Conservation (phyloP, 352 stramenopile species). For the Pythium phragmiticola region DNA sequence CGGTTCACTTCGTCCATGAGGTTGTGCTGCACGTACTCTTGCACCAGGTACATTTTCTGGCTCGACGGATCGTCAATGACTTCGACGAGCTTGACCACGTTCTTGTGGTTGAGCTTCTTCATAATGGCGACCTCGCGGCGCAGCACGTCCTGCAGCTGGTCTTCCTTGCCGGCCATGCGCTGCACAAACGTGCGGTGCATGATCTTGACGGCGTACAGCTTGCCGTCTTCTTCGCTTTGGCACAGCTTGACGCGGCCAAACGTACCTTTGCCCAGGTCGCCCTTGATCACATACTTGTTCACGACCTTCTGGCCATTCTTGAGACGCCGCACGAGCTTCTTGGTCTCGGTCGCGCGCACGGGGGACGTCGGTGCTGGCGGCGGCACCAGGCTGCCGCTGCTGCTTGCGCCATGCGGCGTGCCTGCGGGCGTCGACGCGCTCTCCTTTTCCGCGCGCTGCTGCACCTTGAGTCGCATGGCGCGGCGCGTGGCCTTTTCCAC, state of each 20-base stretch:
- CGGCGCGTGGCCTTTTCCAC: constrained; percentile 83
- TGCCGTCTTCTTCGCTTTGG: constrained; percentile 72
- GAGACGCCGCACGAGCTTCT: constrained; percentile 76
- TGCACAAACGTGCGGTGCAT: constrained; percentile 91
- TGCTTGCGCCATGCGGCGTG: neutral
- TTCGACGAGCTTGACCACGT: constrained; percentile 93
- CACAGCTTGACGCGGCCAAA: constrained; percentile 88
- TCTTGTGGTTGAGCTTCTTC: constrained; percentile 94
- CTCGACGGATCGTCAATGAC: constrained; percentile 93
- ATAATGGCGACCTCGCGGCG: constrained; percentile 94
- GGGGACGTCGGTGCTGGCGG: constrained; percentile 52
- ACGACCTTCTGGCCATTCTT: constrained; percentile 87
- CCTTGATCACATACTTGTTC: constrained; percentile 94
- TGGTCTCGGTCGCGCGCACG: constrained; percentile 54
- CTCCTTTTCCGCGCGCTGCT: constrained; percentile 48
- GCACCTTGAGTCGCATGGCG: constrained; percentile 74
- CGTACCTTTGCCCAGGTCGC: constrained; percentile 87
- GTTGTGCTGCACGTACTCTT: constrained; percentile 93
- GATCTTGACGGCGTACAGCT: constrained; percentile 89
- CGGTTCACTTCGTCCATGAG: constrained; percentile 89
- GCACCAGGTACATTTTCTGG: constrained; percentile 95
- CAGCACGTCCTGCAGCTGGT: constrained; percentile 81
- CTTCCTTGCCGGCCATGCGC: constrained; percentile 83
- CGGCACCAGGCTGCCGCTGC: constrained; percentile 31
- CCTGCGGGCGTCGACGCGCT: constrained; percentile 17